Conservation (phyloP, 495 filamentous ascomycete species). For the Xylaria cubensis region DNA sequence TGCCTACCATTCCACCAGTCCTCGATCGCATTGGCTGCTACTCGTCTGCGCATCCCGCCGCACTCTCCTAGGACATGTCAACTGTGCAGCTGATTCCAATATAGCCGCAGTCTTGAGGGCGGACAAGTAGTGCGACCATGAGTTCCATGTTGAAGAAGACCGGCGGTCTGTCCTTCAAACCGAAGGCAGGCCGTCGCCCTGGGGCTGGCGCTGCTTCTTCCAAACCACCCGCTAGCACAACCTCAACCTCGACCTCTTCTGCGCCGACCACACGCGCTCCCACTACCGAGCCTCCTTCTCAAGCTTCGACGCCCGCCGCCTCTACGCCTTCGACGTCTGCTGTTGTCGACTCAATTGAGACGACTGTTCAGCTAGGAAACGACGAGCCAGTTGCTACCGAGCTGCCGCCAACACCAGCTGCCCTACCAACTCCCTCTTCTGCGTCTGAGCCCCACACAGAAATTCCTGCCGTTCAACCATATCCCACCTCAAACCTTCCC, state of each 20-base stretch:
- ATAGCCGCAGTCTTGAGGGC: conserved; percentile 3
- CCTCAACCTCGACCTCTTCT: conserved; percentile 20
- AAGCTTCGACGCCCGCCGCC: conserved; percentile 30
- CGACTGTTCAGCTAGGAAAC: neutral
- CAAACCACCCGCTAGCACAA: conserved; percentile 30
- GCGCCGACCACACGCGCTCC: conserved; percentile 26
- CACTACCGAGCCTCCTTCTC: conserved; percentile 29
- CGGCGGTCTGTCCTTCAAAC: conserved; percentile 51
- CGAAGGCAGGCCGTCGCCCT: conserved; percentile 44
- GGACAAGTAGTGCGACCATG: conserved; percentile 32
- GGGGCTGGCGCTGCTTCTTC: conserved; percentile 28
- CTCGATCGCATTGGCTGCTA: neutral
- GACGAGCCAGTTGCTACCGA: neutral
- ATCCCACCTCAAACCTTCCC: neutral
- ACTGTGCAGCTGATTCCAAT: neutral
- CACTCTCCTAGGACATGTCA: conserved; percentile 7
- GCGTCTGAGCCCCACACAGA: neutral
- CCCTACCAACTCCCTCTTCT: conserved; percentile 1
- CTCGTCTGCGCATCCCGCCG: conserved; percentile 15
- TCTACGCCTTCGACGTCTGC: conserved; percentile 23
- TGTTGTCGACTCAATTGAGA: conserved; percentile 14
- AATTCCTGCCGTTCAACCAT: neutral
- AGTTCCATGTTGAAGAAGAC: conserved; percentile 56
- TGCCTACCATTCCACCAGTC: neutral
- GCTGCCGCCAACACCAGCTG: neutral